A percentile compares a stretch with the other conserved stretches of the same genome.
Evolutionary conservation across 768 basidiomycete genomes (phyloP).

Genomic region (Boletus subparvulus): DNA sequence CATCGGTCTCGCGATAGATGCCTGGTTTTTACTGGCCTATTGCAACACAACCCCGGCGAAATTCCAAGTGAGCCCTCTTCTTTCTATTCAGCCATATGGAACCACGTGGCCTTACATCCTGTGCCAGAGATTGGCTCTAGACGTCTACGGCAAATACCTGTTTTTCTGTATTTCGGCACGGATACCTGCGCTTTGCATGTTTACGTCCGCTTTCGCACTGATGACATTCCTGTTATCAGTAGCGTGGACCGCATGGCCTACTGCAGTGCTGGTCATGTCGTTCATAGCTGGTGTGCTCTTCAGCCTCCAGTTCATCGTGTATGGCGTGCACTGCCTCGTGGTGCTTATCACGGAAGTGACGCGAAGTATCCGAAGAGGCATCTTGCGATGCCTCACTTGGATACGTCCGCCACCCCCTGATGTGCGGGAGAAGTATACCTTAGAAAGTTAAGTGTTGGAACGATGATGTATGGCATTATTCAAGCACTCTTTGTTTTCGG

Average conservation of each 20-base stretch:
- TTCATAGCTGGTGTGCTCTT: constrained; percentile 58
- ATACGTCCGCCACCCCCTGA: constrained; percentile 10
- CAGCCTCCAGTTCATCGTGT: constrained; percentile 66
- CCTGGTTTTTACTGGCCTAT: constrained; percentile 68
- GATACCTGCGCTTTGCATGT: constrained; percentile 61
- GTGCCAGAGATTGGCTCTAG: constrained; percentile 37
- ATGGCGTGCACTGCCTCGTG: constrained; percentile 38
- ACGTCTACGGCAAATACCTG: constrained; percentile 59
- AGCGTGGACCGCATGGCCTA: constrained; percentile 63
- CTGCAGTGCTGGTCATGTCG: constrained; percentile 57
- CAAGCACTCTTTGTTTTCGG: neutral
- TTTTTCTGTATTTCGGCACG: constrained; percentile 71
- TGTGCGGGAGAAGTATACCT: constrained; percentile 8
- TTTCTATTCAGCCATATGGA: neutral
- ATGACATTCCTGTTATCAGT: constrained; percentile 60
- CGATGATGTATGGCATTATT: neutral
- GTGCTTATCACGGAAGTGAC: constrained; percentile 8
- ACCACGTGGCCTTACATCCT: neutral
- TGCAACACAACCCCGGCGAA: constrained; percentile 49
- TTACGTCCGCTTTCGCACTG: constrained; percentile 54
- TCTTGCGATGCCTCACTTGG: constrained; percentile 13
- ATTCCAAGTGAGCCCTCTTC: constrained; percentile 48
- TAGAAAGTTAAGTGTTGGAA: neutral
- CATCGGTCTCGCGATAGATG: constrained; percentile 60
- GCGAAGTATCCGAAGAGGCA: constrained; percentile 10